Evolutionary conservation across 495 filamentous ascomycete genomes (phyloP), one percentile per base, ranked within the genome.

Genomic region (Annulohypoxylon stygium): DNA sequence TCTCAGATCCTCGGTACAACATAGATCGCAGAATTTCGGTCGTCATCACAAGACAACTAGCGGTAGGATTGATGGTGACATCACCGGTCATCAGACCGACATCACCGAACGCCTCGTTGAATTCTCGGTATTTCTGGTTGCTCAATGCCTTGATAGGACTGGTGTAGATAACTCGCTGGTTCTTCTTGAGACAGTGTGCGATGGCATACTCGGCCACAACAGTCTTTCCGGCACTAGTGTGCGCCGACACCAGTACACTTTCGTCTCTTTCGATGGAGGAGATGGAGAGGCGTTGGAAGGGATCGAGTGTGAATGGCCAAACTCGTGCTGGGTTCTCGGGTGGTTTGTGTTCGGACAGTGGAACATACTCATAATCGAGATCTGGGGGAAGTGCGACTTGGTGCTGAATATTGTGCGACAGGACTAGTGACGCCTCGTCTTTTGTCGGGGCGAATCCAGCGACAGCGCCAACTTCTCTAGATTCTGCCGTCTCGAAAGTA

Each of bases 1-100:
- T 97, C 81, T 99, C 96, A 3, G 96, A 98, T 66, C 96, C 96
- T 76, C 95, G 89, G 78, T 99, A 99, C 79, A 99, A 81, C 96
- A 99, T 99, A 5, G 96, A 98, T 53, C 96, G 91, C 73, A 99
- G 82, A 93, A 99, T 99, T 87, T 99, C 96, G 7, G 96, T 99
- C 3, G 96, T 99, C 96, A 99, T 99, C 74, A 99, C 96, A 62
- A 99, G 88, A 81, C 96, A 98, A 43, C 94, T 97, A 47, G 96
- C 96, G 2, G 96, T 98, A 39, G 97, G 97, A 76, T 99, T 99
- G 83, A 98, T 99, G 30, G 96, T 99, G 65, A 97, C 97, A 87
- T 99, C 96, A 74, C 96, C 96, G 3, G 96, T 99, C 96, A 99
- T 99, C 68, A 99, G 85, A 39, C 96, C 96, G 64, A 97, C 96